A percentile compares a stretch with the other conserved stretches of the same genome.
phyloP scores from a whole-genome alignment of 1,284 basidiomycete species.

The Moesziomyces sp. region DNA sequence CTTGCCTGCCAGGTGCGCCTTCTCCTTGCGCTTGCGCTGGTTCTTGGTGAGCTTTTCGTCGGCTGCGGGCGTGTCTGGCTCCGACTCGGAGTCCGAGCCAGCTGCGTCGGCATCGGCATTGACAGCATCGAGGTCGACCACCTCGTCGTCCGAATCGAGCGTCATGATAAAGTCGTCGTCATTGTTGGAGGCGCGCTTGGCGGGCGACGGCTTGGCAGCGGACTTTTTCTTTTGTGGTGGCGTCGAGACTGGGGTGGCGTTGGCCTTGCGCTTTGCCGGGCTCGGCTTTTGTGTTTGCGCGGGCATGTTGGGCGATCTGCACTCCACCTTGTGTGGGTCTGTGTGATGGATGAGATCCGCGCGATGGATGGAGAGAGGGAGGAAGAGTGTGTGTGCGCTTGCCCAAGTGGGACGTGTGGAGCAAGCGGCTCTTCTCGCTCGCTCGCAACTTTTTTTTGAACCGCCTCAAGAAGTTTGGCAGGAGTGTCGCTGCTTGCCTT shows the following conservation, averaged over 20 bases:
- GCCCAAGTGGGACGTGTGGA: neutral
- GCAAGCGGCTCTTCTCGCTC: too few species aligned
- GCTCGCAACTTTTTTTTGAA: neutral
- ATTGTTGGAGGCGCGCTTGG: constrained; percentile 1
- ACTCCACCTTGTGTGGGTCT: neutral
- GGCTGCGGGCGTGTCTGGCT: constrained; percentile 10
- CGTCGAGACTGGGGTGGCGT: constrained; percentile 8
- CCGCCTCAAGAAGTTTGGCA: neutral
- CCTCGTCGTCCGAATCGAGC: constrained; percentile 64
- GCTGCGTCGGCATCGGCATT: constrained; percentile 5
- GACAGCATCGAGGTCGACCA: constrained; percentile 26
- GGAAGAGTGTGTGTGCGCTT: neutral
- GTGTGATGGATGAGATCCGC: neutral
- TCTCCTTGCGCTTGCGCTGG: constrained; percentile 43
- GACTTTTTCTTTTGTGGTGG: constrained; percentile 24
- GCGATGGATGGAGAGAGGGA: neutral
- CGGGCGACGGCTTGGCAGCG: neutral
- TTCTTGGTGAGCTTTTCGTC: constrained; percentile 37
- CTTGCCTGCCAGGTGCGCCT: constrained; percentile 54
- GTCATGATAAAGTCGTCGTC: constrained; percentile 66
- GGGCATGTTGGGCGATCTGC: constrained; percentile 17
- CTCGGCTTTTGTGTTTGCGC: constrained; percentile 12
- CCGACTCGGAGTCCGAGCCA: constrained; percentile 18
- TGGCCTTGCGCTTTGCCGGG: constrained; percentile 35
- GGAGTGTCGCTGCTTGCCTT: too few species aligned